Percentiles rank a stretch among this genome's conserved stretches.
Evolutionary conservation across 805 yeast species (phyloP).

Genomic region (Wickerhamiella alocasiicola): DNA sequence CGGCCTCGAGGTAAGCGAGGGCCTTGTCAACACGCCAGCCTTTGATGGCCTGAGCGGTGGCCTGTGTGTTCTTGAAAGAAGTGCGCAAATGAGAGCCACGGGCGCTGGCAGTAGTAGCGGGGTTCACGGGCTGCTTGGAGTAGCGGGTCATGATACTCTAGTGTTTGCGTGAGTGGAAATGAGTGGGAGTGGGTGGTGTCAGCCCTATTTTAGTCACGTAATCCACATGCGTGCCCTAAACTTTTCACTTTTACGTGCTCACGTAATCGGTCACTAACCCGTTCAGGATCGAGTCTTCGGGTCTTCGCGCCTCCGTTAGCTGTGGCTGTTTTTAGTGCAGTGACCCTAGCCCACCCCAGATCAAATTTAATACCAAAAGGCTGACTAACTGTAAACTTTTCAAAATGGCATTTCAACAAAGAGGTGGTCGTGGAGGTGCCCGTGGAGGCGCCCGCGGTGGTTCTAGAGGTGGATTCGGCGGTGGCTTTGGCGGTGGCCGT

Average conservation of each 20-base stretch:
- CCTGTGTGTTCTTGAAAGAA: constrained; percentile 99
- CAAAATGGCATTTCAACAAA: constrained; percentile 9
- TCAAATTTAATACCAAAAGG: too few species aligned
- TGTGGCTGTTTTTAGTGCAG: too few species aligned
- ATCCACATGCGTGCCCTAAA: too few species aligned
- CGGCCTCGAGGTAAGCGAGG: constrained; percentile 89
- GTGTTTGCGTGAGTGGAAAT: constrained; percentile 7
- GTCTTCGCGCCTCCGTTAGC: too few species aligned
- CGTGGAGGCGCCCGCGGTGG: constrained; percentile 39
- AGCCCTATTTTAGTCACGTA: too few species aligned
- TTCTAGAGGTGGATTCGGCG: constrained; percentile 31
- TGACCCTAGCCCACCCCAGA: too few species aligned
- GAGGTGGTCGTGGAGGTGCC: constrained; percentile 36
- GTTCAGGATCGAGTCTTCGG: too few species aligned
- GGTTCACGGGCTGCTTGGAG: constrained; percentile 98
- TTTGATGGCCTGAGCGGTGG: constrained; percentile 94
- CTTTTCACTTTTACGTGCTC: too few species aligned
- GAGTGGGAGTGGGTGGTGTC: not conserved
- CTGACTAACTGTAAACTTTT: not conserved
- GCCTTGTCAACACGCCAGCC: constrained; percentile 98
- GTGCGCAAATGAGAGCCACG: constrained; percentile 99
- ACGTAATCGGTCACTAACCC: too few species aligned
- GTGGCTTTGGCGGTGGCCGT: constrained; percentile 41
- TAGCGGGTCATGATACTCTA: constrained; percentile 73
- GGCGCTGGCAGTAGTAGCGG: constrained; percentile 98